Conservation (phyloP, 345 rosid species). For the Ricinus communis region DNA sequence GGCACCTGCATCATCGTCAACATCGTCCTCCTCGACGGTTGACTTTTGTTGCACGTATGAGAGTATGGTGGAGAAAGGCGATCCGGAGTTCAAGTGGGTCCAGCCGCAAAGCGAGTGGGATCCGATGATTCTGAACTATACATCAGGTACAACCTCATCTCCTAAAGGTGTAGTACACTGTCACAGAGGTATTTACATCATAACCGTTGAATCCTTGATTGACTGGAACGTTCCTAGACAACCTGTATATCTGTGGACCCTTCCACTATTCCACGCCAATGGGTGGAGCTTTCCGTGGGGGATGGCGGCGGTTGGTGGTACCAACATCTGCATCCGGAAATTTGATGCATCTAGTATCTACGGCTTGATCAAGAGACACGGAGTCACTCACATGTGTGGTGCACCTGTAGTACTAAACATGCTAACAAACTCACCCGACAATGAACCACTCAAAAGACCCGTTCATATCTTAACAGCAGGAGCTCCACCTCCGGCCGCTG, state of each 20-base stretch:
- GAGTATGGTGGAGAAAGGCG: constrained; percentile 17
- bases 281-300: constrained; percentile 34
- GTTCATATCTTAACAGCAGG: constrained; percentile 22
- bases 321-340: constrained; percentile 25
- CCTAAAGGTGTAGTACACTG: constrained; percentile 29
- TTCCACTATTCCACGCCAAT: constrained; percentile 31
- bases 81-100: constrained; percentile 26
- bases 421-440: constrained; percentile 17
- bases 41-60: constrained; percentile 27
- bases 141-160: constrained; percentile 32
- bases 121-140: constrained; percentile 23
- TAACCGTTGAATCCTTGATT: constrained; percentile 8
- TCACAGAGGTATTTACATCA: constrained; percentile 18
- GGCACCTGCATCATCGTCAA: constrained; percentile 16
- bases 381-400: constrained; percentile 34
- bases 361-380: constrained; percentile 20
- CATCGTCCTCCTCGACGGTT: background rate
- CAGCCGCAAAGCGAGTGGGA: constrained; percentile 27
- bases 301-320: constrained; percentile 26
- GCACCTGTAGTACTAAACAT: constrained; percentile 31
- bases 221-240: constrained; percentile 25
- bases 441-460: constrained; percentile 5
- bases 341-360: constrained; percentile 12
- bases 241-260: constrained; percentile 24
- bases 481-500: constrained; percentile 26